These are phyloP conservation scores for Talaromyces islandicus DNA, from an alignment of 2,329 filamentous ascomycete genomes.

Conservation along the genomic window DNA sequence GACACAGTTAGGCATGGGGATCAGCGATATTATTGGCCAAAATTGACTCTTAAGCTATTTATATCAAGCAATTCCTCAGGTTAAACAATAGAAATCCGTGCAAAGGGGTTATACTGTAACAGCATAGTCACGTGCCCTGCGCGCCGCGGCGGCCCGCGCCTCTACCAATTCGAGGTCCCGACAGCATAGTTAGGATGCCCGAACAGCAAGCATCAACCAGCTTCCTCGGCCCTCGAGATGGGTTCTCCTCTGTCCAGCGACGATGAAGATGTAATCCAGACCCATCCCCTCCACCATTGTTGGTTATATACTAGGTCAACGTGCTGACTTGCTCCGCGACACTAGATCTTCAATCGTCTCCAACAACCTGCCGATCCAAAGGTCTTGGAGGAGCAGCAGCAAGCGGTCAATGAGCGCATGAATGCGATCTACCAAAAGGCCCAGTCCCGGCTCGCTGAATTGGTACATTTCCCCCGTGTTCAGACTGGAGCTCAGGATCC, in stretches of 20 bases:
- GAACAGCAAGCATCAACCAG: background rate
- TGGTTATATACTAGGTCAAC: background rate
- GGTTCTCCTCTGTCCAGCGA: slow-evolving; percentile 36
- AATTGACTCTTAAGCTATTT: no score
- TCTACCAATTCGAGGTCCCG: background rate
- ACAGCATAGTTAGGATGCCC: background rate
- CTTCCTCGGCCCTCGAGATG: slow-evolving; percentile 30
- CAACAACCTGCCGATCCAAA: slow-evolving; percentile 53
- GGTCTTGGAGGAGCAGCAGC: slow-evolving; percentile 53
- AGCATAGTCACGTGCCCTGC: background rate
- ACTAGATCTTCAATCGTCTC: slow-evolving; percentile 30
- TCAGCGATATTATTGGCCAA: no score
- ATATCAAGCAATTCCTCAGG: no score
- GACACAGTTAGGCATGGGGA: no score
- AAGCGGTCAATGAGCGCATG: slow-evolving; percentile 54
- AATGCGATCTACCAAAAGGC: slow-evolving; percentile 56
- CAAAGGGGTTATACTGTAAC: no score
- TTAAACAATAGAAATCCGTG: no score
- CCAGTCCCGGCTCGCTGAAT: slow-evolving; percentile 57
- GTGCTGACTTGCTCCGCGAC: background rate
- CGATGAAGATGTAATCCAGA: slow-evolving; percentile 32
- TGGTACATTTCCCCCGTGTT: slow-evolving; percentile 45
- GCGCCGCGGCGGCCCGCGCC: background rate
- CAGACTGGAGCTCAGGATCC: background rate
- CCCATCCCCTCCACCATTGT: background rate